Percentiles rank a stretch among this genome's conserved stretches.
Conservation (phyloP, 768 basidiomycete species). For the Tricholoma sp. region DNA sequence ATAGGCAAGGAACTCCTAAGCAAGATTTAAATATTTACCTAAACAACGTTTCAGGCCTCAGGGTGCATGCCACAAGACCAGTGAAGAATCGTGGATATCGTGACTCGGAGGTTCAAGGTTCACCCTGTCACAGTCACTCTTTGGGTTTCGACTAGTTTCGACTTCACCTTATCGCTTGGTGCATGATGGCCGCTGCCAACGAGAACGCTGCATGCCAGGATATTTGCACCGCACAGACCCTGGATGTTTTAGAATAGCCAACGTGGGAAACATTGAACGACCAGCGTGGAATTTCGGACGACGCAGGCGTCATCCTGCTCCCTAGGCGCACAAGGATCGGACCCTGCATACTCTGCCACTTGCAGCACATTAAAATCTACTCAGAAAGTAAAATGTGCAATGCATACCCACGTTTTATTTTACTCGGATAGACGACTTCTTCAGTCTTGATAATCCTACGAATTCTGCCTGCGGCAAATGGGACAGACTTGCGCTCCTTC, state of each 20-base stretch:
- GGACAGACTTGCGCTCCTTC: slow-evolving; percentile 38
- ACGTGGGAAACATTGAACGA: background rate
- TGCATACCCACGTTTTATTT: slow-evolving; percentile 1
- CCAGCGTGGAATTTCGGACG: no score
- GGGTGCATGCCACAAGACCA: no score
- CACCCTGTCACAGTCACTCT: background rate
- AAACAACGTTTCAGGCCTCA: background rate
- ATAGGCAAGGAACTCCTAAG: slow-evolving; percentile 1
- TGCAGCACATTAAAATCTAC: background rate
- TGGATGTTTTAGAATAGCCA: background rate
- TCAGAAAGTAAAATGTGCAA: background rate
- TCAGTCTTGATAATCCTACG: slow-evolving; percentile 38
- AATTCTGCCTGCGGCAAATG: slow-evolving; percentile 34
- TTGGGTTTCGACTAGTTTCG: no score
- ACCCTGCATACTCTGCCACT: background rate
- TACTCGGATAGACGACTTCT: slow-evolving; percentile 31
- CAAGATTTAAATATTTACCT: background rate
- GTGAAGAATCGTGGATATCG: no score
- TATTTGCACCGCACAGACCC: background rate
- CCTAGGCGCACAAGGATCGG: background rate
- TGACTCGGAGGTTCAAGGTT: background rate
- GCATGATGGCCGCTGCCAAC: slow-evolving; percentile 1
- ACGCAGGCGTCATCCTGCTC: no score
- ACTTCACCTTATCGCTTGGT: background rate
- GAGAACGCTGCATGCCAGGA: background rate